A percentile compares a stretch with the other conserved stretches of the same genome.
Evolutionary conservation across 192 early-diverging fungal genomes (phyloP).

Genomic region (Coemansia furcata): DNA sequence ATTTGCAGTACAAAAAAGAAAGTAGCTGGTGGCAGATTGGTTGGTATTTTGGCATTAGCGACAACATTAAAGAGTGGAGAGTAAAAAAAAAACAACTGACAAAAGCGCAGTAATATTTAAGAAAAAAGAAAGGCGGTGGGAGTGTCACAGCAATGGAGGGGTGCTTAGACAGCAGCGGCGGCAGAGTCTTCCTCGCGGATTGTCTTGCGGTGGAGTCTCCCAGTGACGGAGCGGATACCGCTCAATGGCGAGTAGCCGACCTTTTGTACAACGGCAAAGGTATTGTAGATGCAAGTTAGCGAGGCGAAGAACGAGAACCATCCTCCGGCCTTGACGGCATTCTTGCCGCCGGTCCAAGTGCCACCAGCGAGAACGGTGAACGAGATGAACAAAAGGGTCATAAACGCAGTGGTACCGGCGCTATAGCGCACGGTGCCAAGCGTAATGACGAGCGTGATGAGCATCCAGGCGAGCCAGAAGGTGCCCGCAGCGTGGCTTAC

Average conservation of each 20-base stretch:
- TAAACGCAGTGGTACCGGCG: slow-evolving; percentile 60
- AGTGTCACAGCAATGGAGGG: not conserved
- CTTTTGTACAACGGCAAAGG: slow-evolving; percentile 42
- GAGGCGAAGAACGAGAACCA: slow-evolving; percentile 75
- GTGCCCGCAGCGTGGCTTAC: slow-evolving; percentile 61
- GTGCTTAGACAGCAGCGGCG: slow-evolving; percentile 30
- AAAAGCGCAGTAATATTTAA: slow-evolving; percentile 1
- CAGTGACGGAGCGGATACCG: slow-evolving; percentile 19
- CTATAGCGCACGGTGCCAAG: slow-evolving; percentile 63
- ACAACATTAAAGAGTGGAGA: slow-evolving; percentile 5
- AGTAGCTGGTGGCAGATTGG: not conserved
- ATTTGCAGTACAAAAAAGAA: not conserved
- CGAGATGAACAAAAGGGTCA: slow-evolving; percentile 59
- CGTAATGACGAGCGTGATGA: slow-evolving; percentile 68
- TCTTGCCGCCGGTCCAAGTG: slow-evolving; percentile 55
- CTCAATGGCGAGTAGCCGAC: slow-evolving; percentile 42
- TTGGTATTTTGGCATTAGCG: not conserved
- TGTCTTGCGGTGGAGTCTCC: slow-evolving; percentile 37
- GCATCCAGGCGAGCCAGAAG: slow-evolving; percentile 66
- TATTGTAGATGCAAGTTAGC: slow-evolving; percentile 67
- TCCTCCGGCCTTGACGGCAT: slow-evolving; percentile 64
- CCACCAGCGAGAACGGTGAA: slow-evolving; percentile 66
- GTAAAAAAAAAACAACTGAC: not conserved
- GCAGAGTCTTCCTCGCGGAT: slow-evolving; percentile 33
- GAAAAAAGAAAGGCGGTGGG: not conserved